Percentiles rank a stretch among this genome's conserved stretches.
These are phyloP conservation scores for Scutellaria galericulata DNA, from an alignment of 257 asterid species.

Conservation along the genomic window DNA sequence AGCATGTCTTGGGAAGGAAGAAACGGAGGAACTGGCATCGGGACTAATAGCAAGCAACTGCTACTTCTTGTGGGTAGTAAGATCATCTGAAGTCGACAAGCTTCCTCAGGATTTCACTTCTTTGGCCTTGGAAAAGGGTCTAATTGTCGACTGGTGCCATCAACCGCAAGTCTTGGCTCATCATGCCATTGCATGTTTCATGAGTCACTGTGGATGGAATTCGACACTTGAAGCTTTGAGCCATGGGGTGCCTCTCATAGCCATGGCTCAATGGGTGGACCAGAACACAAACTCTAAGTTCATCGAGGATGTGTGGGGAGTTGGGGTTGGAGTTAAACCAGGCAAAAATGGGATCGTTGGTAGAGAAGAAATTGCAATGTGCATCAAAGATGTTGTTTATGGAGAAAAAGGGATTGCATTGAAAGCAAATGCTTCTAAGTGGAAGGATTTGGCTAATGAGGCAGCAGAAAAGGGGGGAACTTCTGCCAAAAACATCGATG, in stretches of 20 bases:
- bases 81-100: constrained; percentile 44
- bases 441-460: constrained; percentile 42
- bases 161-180: constrained; percentile 51
- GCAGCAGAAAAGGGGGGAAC: constrained; percentile 48
- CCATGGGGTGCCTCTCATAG: constrained; percentile 43
- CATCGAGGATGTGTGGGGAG: constrained; percentile 47
- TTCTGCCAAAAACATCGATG: constrained; percentile 39
- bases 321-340: constrained; percentile 35
- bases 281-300: constrained; percentile 41
- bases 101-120: constrained; percentile 40
- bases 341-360: constrained; percentile 32
- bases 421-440: constrained; percentile 31
- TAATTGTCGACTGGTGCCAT: constrained; percentile 50
- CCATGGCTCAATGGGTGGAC: constrained; percentile 44
- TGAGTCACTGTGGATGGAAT: constrained; percentile 58
- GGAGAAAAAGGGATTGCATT: constrained; percentile 36
- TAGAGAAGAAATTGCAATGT: constrained; percentile 41
- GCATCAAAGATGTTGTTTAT: constrained; percentile 29
- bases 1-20: constrained; percentile 30
- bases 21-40: constrained; percentile 50
- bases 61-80: constrained; percentile 48
- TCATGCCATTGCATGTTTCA: constrained; percentile 41
- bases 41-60: constrained; percentile 33
- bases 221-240: constrained; percentile 47
- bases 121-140: constrained; percentile 32